Evolutionary conservation across 164 flowering plant species (phyloP).

Genomic region (Magnolia officinalis): DNA sequence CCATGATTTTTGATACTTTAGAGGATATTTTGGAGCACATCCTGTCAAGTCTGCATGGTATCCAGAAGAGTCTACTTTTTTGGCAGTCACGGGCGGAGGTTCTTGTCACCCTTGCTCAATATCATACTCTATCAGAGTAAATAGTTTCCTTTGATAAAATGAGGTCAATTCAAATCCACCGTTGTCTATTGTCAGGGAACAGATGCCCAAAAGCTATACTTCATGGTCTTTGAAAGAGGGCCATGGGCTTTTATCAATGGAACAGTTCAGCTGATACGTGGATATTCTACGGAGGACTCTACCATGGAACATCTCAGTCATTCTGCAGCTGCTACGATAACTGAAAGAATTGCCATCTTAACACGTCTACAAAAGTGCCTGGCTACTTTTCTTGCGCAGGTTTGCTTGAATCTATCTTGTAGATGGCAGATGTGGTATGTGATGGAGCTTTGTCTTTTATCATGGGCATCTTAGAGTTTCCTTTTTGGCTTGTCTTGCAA

Average conservation of each 20-base stretch:
- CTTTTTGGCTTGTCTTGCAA: not conserved
- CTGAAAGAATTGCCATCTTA: constrained; percentile 61
- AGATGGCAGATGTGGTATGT: not conserved
- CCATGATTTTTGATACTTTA: constrained; percentile 48
- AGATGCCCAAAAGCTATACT: constrained; percentile 55
- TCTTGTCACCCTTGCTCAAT: constrained; percentile 14
- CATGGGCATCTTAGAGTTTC: not conserved
- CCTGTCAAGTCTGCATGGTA: constrained; percentile 50
- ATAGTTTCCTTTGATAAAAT: not conserved
- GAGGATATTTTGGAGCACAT: constrained; percentile 64
- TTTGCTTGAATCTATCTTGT: constrained; percentile 19
- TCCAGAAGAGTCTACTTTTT: constrained; percentile 75
- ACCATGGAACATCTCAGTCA: constrained; percentile 44
- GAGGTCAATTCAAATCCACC: not conserved
- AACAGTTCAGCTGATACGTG: constrained; percentile 43
- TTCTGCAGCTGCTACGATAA: constrained; percentile 56
- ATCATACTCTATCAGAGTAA: not conserved
- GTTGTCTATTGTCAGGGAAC: constrained; percentile 37
- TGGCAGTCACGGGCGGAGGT: constrained; percentile 92
- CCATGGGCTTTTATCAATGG: constrained; percentile 71
- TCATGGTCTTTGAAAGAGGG: constrained; percentile 87
- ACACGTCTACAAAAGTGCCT: constrained; percentile 50
- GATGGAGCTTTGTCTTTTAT: not conserved
- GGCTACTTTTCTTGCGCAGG: constrained; percentile 85
- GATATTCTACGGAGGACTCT: constrained; percentile 43